These are phyloP conservation scores for Poteriospumella lacustris DNA, from an alignment of 108 stramenopile species.

Conservation along the genomic window DNA sequence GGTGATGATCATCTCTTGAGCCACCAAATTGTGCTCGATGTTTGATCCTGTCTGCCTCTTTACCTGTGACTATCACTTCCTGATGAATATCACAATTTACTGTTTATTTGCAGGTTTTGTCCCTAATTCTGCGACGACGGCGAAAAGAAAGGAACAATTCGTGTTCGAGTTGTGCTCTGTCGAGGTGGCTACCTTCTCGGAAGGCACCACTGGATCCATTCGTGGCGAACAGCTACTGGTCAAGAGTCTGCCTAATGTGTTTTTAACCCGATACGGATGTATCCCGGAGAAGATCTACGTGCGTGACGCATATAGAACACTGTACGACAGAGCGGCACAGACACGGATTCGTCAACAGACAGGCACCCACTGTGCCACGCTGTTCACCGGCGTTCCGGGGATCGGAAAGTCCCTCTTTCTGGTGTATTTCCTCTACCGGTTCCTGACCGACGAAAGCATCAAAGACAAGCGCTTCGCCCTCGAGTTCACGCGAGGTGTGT, in stretches of 20 bases:
- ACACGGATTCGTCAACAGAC: background rate
- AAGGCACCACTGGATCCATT: background rate
- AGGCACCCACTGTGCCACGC: background rate
- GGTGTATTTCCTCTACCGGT: background rate
- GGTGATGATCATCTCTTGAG: no score
- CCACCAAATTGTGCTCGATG: no score
- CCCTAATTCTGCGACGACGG: no score
- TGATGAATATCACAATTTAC: no score
- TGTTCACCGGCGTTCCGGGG: background rate
- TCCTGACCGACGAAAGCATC: background rate
- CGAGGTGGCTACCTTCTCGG: background rate
- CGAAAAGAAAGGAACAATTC: background rate
- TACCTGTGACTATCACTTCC: no score
- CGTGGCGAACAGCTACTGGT: background rate
- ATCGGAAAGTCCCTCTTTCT: background rate
- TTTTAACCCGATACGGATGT: background rate
- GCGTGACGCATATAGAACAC: background rate
- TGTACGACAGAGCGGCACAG: background rate
- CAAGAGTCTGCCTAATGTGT: background rate
- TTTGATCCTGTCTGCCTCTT: no score
- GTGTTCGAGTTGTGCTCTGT: background rate
- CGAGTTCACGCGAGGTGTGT: background rate
- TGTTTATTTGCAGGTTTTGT: no score
- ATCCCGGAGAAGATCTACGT: background rate
- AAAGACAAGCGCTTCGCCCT: background rate